Percentiles rank a stretch among this genome's conserved stretches.
phyloP scores from a whole-genome alignment of 305 asterid genomes.

The Fraxinus sp. region DNA sequence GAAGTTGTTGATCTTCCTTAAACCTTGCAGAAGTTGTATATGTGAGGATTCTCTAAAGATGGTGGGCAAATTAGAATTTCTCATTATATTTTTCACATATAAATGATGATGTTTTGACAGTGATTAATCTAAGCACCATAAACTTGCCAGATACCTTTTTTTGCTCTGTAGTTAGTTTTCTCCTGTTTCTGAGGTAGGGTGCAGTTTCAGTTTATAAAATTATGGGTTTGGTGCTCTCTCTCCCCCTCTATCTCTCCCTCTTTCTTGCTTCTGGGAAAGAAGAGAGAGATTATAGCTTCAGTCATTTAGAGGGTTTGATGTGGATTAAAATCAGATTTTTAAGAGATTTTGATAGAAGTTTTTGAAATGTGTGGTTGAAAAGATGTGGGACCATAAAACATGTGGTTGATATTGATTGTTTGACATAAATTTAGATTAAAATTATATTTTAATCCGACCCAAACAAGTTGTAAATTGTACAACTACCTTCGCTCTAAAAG shows the following conservation, averaged over 20 bases:
- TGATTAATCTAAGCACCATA: background rate
- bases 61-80: background rate
- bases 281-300: background rate
- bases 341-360: no score
- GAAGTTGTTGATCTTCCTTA: background rate
- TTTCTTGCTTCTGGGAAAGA: background rate
- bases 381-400: no score
- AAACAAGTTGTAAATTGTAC: background rate
- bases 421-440: no score
- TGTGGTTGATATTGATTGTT: no score
- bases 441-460: no score
- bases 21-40: background rate
- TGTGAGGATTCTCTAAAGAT: background rate
- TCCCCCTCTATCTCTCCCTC: background rate
- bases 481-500: conserved; percentile 9
- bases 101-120: background rate
- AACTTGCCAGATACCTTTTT: background rate
- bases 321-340: no score
- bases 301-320: background rate
- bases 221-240: background rate
- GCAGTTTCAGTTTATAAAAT: background rate
- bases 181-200: background rate
- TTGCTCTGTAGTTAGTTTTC: background rate
- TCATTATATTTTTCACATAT: background rate
- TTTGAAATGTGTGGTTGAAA: no score